These are phyloP conservation scores for Silene noctiflora DNA, from an alignment of 179 eudicot species.

Conservation along the genomic window DNA sequence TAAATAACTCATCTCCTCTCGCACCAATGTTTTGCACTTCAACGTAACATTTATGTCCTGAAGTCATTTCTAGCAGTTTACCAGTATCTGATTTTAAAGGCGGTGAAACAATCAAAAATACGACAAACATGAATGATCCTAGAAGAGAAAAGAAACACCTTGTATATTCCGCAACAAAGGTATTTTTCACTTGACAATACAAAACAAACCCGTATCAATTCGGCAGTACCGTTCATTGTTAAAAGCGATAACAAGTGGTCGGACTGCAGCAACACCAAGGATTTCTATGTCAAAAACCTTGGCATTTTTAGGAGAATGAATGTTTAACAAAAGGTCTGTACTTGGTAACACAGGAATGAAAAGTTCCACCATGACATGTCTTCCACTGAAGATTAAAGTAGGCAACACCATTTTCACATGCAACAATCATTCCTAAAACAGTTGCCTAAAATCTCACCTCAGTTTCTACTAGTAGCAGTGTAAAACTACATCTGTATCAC, in stretches of 20 bases:
- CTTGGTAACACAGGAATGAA: constrained; percentile 27
- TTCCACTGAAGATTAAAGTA: constrained; percentile 33
- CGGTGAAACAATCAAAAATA: neutral
- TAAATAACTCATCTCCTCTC: too few relatives aligned
- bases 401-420: constrained; percentile 23
- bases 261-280: neutral
- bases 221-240: neutral
- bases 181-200: neutral
- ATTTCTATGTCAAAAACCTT: constrained; percentile 3
- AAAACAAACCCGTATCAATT: neutral
- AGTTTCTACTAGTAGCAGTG: constrained; percentile 33
- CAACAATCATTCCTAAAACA: constrained; percentile 27
- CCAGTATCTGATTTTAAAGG: neutral
- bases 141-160: neutral
- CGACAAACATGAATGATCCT: neutral
- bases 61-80: neutral
- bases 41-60: too few relatives aligned
- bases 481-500: constrained; percentile 21
- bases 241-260: neutral
- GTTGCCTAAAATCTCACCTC: constrained; percentile 16
- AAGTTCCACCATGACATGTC: constrained; percentile 30
- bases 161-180: neutral
- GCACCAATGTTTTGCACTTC: too few relatives aligned
- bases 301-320: constrained; percentile 9
- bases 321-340: constrained; percentile 16